phyloP scores from a whole-genome alignment of 352 stramenopile genomes.

The Ochromonadaceae sp. region DNA sequence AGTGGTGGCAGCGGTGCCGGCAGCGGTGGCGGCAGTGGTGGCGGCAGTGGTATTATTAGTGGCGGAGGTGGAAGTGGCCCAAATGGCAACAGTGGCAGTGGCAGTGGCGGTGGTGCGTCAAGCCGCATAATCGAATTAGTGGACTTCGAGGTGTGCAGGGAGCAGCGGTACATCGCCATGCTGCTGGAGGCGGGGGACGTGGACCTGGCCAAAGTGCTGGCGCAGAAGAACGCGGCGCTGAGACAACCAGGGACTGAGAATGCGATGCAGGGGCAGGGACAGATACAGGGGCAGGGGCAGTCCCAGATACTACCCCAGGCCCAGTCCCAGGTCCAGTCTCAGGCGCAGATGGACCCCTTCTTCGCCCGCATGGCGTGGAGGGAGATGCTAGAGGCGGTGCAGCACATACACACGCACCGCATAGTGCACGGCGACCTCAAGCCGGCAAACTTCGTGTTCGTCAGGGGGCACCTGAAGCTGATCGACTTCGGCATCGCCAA shows the following conservation, averaged over 20 bases:
- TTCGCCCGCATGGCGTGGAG: slow-evolving; percentile 8
- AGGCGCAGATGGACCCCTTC: not conserved
- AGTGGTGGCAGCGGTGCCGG: too few species aligned
- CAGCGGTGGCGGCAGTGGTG: too few species aligned
- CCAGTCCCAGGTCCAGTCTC: too few species aligned
- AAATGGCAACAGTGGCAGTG: too few species aligned
- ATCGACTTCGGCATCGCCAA: slow-evolving; percentile 90
- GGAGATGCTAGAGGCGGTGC: slow-evolving; percentile 5
- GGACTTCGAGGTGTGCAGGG: not conserved
- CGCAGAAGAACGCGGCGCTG: too few species aligned
- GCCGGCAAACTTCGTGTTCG: slow-evolving; percentile 79
- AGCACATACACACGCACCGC: slow-evolving; percentile 13
- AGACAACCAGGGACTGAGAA: too few species aligned
- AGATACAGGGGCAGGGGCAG: too few species aligned
- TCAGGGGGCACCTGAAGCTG: slow-evolving; percentile 72
- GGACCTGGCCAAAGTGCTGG: slow-evolving; percentile 6
- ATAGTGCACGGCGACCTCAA: slow-evolving; percentile 60
- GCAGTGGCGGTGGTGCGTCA: too few species aligned
- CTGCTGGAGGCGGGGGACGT: slow-evolving; percentile 9
- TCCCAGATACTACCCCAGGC: too few species aligned
- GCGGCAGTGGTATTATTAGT: too few species aligned
- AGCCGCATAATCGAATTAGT: slow-evolving; percentile 8
- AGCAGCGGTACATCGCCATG: not conserved
- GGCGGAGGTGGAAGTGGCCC: too few species aligned
- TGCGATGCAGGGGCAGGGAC: too few species aligned